Conservation (phyloP, 331 rosid genomes). For the Quercus phellos region DNA sequence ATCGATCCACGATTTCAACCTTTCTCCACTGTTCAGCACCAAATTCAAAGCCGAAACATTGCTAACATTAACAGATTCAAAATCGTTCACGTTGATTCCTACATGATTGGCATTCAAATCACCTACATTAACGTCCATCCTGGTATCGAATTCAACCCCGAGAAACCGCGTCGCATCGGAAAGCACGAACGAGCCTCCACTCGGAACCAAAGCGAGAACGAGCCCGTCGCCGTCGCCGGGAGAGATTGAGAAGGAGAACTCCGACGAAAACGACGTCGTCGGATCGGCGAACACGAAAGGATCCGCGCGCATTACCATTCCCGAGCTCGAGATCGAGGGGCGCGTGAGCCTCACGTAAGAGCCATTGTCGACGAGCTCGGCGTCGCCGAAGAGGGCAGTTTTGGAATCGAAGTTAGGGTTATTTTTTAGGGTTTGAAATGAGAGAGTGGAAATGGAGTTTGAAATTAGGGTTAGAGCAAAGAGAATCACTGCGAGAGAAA, state of each 20-base stretch:
- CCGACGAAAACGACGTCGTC: background rate
- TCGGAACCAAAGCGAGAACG: background rate
- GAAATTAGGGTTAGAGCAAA: slow-evolving; percentile 13
- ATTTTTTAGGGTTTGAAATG: background rate
- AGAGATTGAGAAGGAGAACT: background rate
- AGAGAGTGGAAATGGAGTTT: slow-evolving; percentile 20
- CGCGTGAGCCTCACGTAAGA: background rate
- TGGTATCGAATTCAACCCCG: slow-evolving; percentile 25
- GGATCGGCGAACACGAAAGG: background rate
- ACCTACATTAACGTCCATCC: slow-evolving; percentile 10
- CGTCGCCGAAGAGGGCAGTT: slow-evolving; percentile 35
- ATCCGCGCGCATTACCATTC: background rate
- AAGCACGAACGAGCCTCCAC: slow-evolving; percentile 10
- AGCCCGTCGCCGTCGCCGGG: background rate
- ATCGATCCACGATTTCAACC: slow-evolving; percentile 43
- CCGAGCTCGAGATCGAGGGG: background rate
- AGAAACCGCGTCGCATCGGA: slow-evolving; percentile 18
- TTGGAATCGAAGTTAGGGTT: slow-evolving; percentile 35
- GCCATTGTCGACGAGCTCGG: background rate
- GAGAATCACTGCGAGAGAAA: background rate
- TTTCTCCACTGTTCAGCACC: slow-evolving; percentile 18
- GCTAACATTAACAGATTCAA: background rate
- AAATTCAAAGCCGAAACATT: slow-evolving; percentile 12
- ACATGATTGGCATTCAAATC: slow-evolving; percentile 22
- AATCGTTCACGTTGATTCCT: slow-evolving; percentile 20